Conservation (phyloP, 106 monocot species). For the Phalaenopsis equestris region DNA sequence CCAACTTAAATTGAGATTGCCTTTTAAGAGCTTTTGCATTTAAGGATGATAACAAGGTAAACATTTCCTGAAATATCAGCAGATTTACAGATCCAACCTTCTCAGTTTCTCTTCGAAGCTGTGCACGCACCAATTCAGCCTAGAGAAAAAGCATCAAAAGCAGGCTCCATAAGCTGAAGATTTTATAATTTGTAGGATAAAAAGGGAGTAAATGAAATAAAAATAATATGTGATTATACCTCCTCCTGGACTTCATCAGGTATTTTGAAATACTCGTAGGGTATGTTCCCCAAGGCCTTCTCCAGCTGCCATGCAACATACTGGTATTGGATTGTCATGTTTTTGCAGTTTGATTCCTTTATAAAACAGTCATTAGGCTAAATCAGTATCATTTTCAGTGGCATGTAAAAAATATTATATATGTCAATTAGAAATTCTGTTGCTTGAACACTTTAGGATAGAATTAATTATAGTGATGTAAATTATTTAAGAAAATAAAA, state of each 20-base stretch:
- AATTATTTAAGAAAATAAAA: neutral
- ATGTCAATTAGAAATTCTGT: no score
- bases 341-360: slow-evolving; percentile 33
- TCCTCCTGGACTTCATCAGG: slow-evolving; percentile 93
- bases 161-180: neutral
- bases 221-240: slow-evolving; percentile 18
- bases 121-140: slow-evolving; percentile 55
- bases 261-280: slow-evolving; percentile 59
- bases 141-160: slow-evolving; percentile 9
- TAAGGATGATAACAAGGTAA: slow-evolving; percentile 17
- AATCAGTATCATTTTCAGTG: neutral
- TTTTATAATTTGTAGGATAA: neutral
- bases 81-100: slow-evolving; percentile 35
- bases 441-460: no score
- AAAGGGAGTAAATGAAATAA: neutral
- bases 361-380: neutral
- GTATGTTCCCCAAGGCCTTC: slow-evolving; percentile 49
- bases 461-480: no score
- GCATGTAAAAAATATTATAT: neutral
- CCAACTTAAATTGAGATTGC: slow-evolving; percentile 7
- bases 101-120: slow-evolving; percentile 48
- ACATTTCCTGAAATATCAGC: slow-evolving; percentile 47
- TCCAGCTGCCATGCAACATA: slow-evolving; percentile 83
- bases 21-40: slow-evolving; percentile 13
- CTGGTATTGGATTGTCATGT: slow-evolving; percentile 46